A percentile compares a stretch with the other conserved stretches of the same genome.
Conservation (phyloP, 1,284 basidiomycete species). For the Malassezia psittaci region DNA sequence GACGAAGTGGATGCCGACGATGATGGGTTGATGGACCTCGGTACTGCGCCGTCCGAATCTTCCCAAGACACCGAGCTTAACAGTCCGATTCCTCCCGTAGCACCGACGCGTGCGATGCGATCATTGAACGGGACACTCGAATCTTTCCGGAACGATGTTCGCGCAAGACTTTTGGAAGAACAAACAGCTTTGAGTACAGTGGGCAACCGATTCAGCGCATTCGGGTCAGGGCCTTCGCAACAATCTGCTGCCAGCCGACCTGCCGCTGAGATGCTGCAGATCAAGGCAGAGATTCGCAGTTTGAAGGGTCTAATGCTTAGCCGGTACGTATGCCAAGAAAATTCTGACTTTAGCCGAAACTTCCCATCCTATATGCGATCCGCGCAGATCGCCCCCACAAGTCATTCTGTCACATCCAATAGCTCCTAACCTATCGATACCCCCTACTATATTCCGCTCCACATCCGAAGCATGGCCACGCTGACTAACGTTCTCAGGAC, state of each 20-base stretch:
- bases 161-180: slow-evolving; percentile 5
- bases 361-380: slow-evolving; percentile 26
- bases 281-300: slow-evolving; percentile 42
- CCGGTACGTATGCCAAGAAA: slow-evolving; percentile 1
- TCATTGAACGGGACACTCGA: slow-evolving; percentile 6
- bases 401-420: slow-evolving; percentile 2
- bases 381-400: slow-evolving; percentile 11
- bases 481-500: background rate
- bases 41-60: background rate
- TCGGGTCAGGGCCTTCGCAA: background rate
- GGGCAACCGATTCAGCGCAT: slow-evolving; percentile 6
- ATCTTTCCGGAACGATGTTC: slow-evolving; percentile 8
- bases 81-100: slow-evolving; percentile 1
- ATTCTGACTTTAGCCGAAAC: slow-evolving; percentile 19
- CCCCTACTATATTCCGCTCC: slow-evolving; percentile 2
- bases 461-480: background rate
- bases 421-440: background rate
- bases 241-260: background rate
- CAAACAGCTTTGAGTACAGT: background rate
- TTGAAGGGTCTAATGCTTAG: slow-evolving; percentile 41
- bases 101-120: slow-evolving; percentile 1
- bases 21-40: slow-evolving; percentile 15
- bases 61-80: background rate
- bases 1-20: slow-evolving; percentile 21
- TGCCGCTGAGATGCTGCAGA: slow-evolving; percentile 22